Percentiles rank a stretch among this genome's conserved stretches.
These are phyloP conservation scores for Pestalotiopsis sp. DNA, from an alignment of 2,329 filamentous ascomycete species.

Conservation along the genomic window DNA sequence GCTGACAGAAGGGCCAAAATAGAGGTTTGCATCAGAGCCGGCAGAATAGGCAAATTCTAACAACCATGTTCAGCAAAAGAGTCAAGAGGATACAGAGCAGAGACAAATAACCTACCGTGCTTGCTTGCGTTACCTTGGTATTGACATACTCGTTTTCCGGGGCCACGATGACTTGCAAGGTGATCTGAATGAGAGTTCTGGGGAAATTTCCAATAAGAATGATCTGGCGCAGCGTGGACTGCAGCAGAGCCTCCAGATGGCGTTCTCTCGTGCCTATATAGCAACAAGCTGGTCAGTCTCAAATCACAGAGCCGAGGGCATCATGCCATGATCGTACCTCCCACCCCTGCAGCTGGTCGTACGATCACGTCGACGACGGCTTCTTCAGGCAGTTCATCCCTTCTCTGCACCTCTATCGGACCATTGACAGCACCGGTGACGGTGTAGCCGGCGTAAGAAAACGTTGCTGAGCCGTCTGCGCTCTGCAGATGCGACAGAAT, in stretches of 20 bases:
- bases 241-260: constrained; percentile 78
- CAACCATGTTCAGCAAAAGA: constrained; percentile 18
- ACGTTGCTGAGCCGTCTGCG: constrained; percentile 80
- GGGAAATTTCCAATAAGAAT: constrained; percentile 77
- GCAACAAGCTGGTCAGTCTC: constrained; percentile 19
- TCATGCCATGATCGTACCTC: constrained; percentile 56
- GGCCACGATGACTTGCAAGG: constrained; percentile 73
- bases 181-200: constrained; percentile 77
- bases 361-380: constrained; percentile 89
- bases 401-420: constrained; percentile 84
- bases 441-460: constrained; percentile 75
- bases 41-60: constrained; percentile 79
- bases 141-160: constrained; percentile 69
- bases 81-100: background rate
- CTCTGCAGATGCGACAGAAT: constrained; percentile 64
- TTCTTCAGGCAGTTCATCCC: constrained; percentile 91
- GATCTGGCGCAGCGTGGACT: constrained; percentile 72
- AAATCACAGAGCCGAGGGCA: constrained; percentile 9
- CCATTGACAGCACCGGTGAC: constrained; percentile 89
- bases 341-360: constrained; percentile 81
- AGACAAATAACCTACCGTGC: constrained; percentile 53
- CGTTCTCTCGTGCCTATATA: constrained; percentile 70
- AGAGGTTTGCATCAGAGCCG: constrained; percentile 79
- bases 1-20: constrained; percentile 80
- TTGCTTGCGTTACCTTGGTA: constrained; percentile 61